These are phyloP conservation scores for Mycena belliarum DNA, from an alignment of 768 basidiomycete species.

Conservation along the genomic window DNA sequence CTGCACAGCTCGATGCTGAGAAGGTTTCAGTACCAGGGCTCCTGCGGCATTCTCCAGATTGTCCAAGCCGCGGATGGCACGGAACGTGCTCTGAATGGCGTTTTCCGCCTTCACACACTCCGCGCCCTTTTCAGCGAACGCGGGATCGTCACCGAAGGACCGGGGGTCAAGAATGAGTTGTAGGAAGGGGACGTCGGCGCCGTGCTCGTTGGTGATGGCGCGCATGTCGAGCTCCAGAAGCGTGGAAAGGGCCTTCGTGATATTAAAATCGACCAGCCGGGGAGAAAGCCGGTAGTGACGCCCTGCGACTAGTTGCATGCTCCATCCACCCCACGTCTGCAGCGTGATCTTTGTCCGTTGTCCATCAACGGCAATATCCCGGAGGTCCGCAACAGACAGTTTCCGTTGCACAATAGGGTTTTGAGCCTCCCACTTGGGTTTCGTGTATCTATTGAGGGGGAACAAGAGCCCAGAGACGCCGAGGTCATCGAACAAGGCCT, in stretches of 20 bases:
- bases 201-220: constrained; percentile 24
- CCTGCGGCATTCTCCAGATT: constrained; percentile 32
- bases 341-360: constrained; percentile 37
- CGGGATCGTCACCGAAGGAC: constrained; percentile 35
- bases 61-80: constrained; percentile 36
- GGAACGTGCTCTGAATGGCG: constrained; percentile 42
- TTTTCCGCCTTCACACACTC: constrained; percentile 36
- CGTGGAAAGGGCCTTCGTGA: constrained; percentile 45
- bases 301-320: constrained; percentile 33
- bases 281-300: constrained; percentile 45
- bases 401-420: constrained; percentile 38
- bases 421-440: constrained; percentile 39
- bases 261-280: constrained; percentile 55
- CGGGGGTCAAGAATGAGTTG: constrained; percentile 45
- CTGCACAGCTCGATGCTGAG: constrained; percentile 46
- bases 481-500: constrained; percentile 53
- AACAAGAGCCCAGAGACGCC: constrained; percentile 46
- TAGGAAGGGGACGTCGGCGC: constrained; percentile 37
- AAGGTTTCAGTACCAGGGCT: constrained; percentile 44
- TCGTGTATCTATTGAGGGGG: constrained; percentile 42
- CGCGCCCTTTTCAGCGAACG: constrained; percentile 20
- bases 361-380: constrained; percentile 37
- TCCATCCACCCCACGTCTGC: constrained; percentile 38
- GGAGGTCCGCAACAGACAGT: constrained; percentile 42
- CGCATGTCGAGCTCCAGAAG: constrained; percentile 48